Percentiles rank a stretch among this genome's conserved stretches.
These are phyloP conservation scores for Psilocybe cubensis DNA, from an alignment of 768 basidiomycete species.

Conservation along the genomic window DNA sequence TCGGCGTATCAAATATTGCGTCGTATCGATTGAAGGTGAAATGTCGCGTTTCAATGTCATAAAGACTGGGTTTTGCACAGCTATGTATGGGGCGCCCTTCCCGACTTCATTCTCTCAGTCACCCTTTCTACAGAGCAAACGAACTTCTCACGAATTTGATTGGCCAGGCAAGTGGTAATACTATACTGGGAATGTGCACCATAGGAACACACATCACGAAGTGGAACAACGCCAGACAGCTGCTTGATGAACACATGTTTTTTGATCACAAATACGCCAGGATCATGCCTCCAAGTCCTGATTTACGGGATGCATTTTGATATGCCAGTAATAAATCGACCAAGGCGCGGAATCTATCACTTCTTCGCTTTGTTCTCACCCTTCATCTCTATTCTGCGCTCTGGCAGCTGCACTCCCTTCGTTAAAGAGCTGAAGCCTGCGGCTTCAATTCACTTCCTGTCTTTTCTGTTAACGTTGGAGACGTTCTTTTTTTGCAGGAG, in stretches of 20 bases:
- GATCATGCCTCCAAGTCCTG: neutral
- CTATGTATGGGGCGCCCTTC: neutral
- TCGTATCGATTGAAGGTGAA: neutral
- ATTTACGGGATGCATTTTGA: neutral
- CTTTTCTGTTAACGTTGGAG: neutral
- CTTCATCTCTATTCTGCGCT: constrained; percentile 9
- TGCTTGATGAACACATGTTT: neutral
- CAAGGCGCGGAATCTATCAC: neutral
- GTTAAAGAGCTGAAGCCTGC: constrained; percentile 15
- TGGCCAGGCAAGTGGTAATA: neutral
- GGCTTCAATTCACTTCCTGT: constrained; percentile 16
- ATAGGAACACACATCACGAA: constrained; percentile 11
- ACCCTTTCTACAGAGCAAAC: neutral
- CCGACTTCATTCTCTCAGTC: neutral
- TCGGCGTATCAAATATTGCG: neutral
- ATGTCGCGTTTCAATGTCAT: neutral
- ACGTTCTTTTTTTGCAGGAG: neutral
- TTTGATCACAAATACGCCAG: neutral
- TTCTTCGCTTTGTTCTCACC: neutral
- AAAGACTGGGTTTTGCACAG: neutral
- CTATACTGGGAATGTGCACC: neutral
- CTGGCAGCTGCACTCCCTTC: constrained; percentile 17
- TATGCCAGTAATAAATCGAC: neutral
- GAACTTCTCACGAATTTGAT: neutral
- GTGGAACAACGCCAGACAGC: neutral